A percentile compares a stretch with the other conserved stretches of the same genome.
Conservation (phyloP, 2,329 filamentous ascomycete genomes). For the Neonectria punicea region DNA sequence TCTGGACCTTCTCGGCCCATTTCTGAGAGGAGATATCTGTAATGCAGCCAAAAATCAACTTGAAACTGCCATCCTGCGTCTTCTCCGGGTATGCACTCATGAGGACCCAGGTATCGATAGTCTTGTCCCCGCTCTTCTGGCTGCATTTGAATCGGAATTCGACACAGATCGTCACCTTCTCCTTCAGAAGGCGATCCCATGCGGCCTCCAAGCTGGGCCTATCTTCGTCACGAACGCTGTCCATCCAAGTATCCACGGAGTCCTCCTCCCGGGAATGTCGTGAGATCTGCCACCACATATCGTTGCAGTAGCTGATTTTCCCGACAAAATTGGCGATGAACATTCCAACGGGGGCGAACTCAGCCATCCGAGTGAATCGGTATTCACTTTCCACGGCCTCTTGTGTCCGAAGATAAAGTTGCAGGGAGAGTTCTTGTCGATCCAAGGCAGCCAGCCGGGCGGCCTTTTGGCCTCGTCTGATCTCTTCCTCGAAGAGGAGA, state of each 20-base stretch:
- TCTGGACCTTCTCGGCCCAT: constrained; percentile 84
- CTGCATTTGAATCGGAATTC: constrained; percentile 81
- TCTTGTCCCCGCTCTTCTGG: constrained; percentile 69
- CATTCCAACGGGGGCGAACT: constrained; percentile 85
- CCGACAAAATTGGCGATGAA: constrained; percentile 82
- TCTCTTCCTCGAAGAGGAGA: constrained; percentile 85
- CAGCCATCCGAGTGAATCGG: constrained; percentile 85
- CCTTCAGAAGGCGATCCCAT: constrained; percentile 71
- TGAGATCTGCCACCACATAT: constrained; percentile 80
- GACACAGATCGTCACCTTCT: constrained; percentile 72
- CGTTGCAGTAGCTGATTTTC: constrained; percentile 81
- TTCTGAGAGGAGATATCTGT: constrained; percentile 90
- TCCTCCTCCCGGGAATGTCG: constrained; percentile 69
- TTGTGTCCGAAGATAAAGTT: constrained; percentile 73
- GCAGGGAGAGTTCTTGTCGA: constrained; percentile 79
- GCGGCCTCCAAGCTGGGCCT: constrained; percentile 65
- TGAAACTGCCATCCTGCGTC: constrained; percentile 70
- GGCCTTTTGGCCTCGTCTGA: constrained; percentile 76
- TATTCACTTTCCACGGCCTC: constrained; percentile 76
- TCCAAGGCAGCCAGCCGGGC: constrained; percentile 80
- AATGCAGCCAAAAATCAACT: constrained; percentile 82
- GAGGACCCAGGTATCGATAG: constrained; percentile 78
- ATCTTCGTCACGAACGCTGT: constrained; percentile 76
- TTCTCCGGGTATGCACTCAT: constrained; percentile 82
- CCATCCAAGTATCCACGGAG: constrained; percentile 75